phyloP scores from a whole-genome alignment of 331 rosid genomes.

The Malus hybrid region DNA sequence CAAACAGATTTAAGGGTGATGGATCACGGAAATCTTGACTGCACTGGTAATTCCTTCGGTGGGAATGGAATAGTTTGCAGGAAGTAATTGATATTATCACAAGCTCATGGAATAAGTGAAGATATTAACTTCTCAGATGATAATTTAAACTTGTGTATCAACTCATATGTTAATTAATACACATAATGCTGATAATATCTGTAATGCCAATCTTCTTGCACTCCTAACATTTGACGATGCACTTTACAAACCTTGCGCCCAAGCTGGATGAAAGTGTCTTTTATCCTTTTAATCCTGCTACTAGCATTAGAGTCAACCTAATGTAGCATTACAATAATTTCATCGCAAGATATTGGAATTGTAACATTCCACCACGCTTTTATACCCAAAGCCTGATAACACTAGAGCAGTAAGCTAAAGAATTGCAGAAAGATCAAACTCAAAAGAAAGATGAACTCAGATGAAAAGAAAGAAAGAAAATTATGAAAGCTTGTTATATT shows the following conservation, averaged over 20 bases:
- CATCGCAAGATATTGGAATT: too few relatives aligned
- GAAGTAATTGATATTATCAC: constrained; percentile 25
- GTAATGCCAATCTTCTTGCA: background rate
- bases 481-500: too few relatives aligned
- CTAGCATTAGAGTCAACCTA: background rate
- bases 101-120: constrained; percentile 3
- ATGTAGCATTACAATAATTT: background rate
- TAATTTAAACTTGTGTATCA: background rate
- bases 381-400: background rate
- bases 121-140: background rate
- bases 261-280: background rate
- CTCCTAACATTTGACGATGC: background rate
- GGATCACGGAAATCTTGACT: constrained; percentile 46
- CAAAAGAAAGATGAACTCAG: too few relatives aligned
- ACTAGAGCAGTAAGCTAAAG: too few relatives aligned
- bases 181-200: background rate
- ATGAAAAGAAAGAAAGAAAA: too few relatives aligned
- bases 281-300: background rate
- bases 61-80: constrained; percentile 89
- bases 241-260: background rate
- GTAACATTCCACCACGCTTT: background rate
- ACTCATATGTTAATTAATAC: background rate
- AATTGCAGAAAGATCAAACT: too few relatives aligned
- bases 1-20: background rate
- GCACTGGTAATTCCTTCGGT: constrained; percentile 38